Conservation (phyloP, 495 filamentous ascomycete species). For the Bacidia gigantensis region DNA sequence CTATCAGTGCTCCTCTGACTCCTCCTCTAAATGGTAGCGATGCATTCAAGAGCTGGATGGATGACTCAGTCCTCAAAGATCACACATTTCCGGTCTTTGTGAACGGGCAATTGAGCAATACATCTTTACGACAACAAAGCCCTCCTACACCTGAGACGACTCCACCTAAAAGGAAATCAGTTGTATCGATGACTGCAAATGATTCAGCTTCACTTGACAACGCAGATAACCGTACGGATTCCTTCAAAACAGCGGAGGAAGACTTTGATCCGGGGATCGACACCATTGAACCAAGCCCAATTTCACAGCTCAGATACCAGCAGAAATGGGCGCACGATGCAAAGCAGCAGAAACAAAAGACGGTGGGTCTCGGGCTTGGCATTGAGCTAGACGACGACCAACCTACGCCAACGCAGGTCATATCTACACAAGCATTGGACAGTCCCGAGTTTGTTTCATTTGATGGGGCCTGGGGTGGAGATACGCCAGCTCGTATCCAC, state of each 20-base stretch:
- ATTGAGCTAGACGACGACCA: constrained; percentile 29
- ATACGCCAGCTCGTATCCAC: constrained; percentile 11
- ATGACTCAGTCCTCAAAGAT: constrained; percentile 7
- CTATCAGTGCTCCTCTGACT: constrained; percentile 13
- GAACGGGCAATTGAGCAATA: constrained; percentile 19
- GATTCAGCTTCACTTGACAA: constrained; percentile 30
- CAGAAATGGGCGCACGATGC: constrained; percentile 21
- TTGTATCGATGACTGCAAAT: constrained; percentile 28
- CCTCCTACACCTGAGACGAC: constrained; percentile 64
- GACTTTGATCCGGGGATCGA: constrained; percentile 37
- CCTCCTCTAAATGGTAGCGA: constrained; percentile 15
- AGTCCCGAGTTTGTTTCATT: constrained; percentile 15
- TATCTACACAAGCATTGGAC: constrained; percentile 2
- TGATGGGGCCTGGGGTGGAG: constrained; percentile 22
- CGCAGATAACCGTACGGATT: constrained; percentile 47
- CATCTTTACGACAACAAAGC: constrained; percentile 51
- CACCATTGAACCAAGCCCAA: constrained; percentile 19
- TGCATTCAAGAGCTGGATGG: constrained; percentile 15
- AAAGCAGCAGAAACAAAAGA: constrained; percentile 15
- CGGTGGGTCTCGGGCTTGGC: constrained; percentile 37
- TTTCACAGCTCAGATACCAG: constrained; percentile 26
- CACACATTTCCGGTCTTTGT: constrained; percentile 1
- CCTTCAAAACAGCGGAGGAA: constrained; percentile 61
- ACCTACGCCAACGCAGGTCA: constrained; percentile 7
- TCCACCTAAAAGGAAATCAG: constrained; percentile 40